Percentiles rank a stretch among this genome's conserved stretches.
These are phyloP conservation scores for Xylaria grammica DNA, from an alignment of 495 filamentous ascomycete species.

Conservation along the genomic window DNA sequence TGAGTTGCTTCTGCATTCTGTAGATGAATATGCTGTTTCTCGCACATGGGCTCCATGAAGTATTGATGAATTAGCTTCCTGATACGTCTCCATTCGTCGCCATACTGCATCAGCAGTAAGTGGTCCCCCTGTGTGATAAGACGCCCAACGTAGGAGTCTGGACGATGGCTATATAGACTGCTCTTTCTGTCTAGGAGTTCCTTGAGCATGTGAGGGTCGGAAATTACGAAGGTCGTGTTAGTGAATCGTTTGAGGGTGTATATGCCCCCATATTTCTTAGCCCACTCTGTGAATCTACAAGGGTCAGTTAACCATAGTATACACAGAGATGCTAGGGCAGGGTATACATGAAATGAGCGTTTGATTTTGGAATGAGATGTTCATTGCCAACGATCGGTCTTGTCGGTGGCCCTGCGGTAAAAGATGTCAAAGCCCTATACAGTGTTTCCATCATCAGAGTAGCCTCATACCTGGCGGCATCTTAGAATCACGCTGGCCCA, in stretches of 20 bases:
- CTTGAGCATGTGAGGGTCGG: conserved; percentile 40
- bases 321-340: background rate
- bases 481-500: conserved; percentile 22
- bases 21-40: conserved; percentile 50
- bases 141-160: conserved; percentile 48
- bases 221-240: conserved; percentile 47
- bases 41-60: conserved; percentile 44
- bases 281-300: conserved; percentile 52
- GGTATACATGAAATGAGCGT: conserved; percentile 36
- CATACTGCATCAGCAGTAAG: conserved; percentile 49
- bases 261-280: conserved; percentile 49
- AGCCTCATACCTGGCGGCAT: conserved; percentile 31
- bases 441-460: no score
- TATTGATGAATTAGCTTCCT: conserved; percentile 51
- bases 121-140: conserved; percentile 51
- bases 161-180: conserved; percentile 51
- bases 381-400: conserved; percentile 49
- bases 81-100: conserved; percentile 43
- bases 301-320: background rate
- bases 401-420: conserved; percentile 45
- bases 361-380: conserved; percentile 43
- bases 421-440: no score
- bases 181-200: conserved; percentile 53
- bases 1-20: conserved; percentile 53
- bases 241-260: conserved; percentile 49